A percentile compares a stretch with the other conserved stretches of the same genome.
Conservation (phyloP, 805 yeast species). For the Middelhovenomyces tepae region DNA sequence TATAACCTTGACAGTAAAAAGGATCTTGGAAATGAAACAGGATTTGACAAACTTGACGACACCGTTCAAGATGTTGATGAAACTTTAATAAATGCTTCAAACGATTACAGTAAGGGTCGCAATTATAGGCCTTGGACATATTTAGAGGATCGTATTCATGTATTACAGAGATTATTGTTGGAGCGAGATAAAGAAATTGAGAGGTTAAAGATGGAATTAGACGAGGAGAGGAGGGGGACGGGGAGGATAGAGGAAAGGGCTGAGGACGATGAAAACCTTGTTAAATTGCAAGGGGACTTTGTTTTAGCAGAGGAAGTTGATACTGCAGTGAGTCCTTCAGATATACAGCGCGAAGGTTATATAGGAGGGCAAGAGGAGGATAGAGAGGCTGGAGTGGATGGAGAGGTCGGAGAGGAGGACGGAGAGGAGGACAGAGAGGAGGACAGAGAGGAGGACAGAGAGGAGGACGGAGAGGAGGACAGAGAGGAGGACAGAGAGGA, state of each 20-base stretch:
- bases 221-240: constrained; percentile 3
- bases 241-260: constrained; percentile 4
- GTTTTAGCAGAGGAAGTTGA: constrained; percentile 7
- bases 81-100: too few species aligned
- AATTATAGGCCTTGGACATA: too few species aligned
- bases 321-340: constrained; percentile 3
- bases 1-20: too few species aligned
- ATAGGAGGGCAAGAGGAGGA: constrained; percentile 4
- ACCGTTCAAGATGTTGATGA: too few species aligned
- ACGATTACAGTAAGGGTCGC: too few species aligned
- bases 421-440: constrained; percentile 8
- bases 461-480: constrained; percentile 4
- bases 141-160: too few species aligned
- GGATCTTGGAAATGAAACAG: too few species aligned
- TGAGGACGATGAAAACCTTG: constrained; percentile 4
- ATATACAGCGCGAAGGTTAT: not conserved
- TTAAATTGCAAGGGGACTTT: constrained; percentile 3
- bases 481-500: constrained; percentile 1
- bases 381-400: constrained; percentile 3
- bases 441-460: constrained; percentile 1
- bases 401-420: constrained; percentile 4
- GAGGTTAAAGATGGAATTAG: not conserved
- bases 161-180: too few species aligned
- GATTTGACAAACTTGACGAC: too few species aligned
- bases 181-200: too few species aligned